Evolutionary conservation across 2,329 filamentous ascomycete genomes (phyloP).

Genomic region (Botrytis aclada): DNA sequence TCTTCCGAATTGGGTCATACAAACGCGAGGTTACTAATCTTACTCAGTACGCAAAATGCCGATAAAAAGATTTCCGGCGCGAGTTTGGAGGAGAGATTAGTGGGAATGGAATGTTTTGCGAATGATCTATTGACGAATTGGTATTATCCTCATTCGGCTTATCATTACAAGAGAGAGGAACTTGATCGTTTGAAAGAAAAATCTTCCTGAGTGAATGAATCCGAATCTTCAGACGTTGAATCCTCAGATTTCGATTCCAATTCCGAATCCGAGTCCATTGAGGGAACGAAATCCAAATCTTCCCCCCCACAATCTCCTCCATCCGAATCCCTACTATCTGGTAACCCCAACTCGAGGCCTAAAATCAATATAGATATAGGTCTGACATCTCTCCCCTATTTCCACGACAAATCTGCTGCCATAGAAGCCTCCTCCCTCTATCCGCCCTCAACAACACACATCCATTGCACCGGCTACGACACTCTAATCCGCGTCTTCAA

Average conservation of each 20-base stretch:
- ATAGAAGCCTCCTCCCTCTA: conserved; percentile 49
- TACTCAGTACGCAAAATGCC: conserved; percentile 63
- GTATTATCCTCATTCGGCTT: conserved; percentile 36
- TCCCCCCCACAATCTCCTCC: neutral
- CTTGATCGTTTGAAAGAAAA: neutral
- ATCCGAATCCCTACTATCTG: neutral
- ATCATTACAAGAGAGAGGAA: conserved; percentile 14
- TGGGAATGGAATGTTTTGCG: conserved; percentile 70
- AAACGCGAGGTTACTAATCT: conserved; percentile 48
- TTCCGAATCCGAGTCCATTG: neutral
- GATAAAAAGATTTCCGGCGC: conserved; percentile 67
- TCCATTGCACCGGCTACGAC: conserved; percentile 73
- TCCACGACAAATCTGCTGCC: conserved; percentile 65
- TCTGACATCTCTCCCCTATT: conserved; percentile 70
- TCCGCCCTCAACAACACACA: conserved; percentile 45
- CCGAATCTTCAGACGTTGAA: neutral
- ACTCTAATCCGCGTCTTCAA: conserved; percentile 71
- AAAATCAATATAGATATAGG: conserved; percentile 54
- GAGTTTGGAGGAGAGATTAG: conserved; percentile 62
- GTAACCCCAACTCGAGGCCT: neutral
- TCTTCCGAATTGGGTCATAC: conserved; percentile 27
- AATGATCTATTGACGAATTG: conserved; percentile 44
- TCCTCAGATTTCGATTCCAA: neutral
- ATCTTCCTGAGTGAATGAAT: neutral
- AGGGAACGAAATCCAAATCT: conserved; percentile 9